phyloP scores from a whole-genome alignment of 306 rosid species.

The Adenanthera pavonina region DNA sequence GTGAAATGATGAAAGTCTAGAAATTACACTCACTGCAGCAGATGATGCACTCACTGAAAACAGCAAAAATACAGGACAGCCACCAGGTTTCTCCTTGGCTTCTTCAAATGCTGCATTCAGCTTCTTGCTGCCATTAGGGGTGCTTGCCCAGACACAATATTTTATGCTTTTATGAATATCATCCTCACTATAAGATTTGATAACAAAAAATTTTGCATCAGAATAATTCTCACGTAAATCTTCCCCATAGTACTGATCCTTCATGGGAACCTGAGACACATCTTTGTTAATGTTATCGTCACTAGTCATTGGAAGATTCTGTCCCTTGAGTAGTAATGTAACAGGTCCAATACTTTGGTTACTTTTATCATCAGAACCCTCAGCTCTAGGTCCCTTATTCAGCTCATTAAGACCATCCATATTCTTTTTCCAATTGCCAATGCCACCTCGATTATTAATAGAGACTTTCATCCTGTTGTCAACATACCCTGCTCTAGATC shows the following conservation, averaged over 20 bases:
- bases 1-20: slow-evolving; percentile 13
- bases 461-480: slow-evolving; percentile 32
- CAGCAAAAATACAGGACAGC: slow-evolving; percentile 58
- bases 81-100: slow-evolving; percentile 54
- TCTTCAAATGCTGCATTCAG: slow-evolving; percentile 52
- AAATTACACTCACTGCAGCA: neutral
- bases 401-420: slow-evolving; percentile 50
- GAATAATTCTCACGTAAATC: slow-evolving; percentile 44
- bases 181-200: slow-evolving; percentile 66
- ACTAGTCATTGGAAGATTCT: slow-evolving; percentile 43
- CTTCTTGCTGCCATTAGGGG: slow-evolving; percentile 59
- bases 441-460: slow-evolving; percentile 21
- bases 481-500: slow-evolving; percentile 38
- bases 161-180: slow-evolving; percentile 65
- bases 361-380: slow-evolving; percentile 37
- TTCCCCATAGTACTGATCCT: slow-evolving; percentile 49
- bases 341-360: slow-evolving; percentile 40
- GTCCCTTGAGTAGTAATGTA: slow-evolving; percentile 50
- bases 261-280: slow-evolving; percentile 36
- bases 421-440: slow-evolving; percentile 37
- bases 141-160: slow-evolving; percentile 64
- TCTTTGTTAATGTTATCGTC: slow-evolving; percentile 35
- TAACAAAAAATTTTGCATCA: slow-evolving; percentile 55
- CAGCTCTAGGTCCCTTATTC: slow-evolving; percentile 62
- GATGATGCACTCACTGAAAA: slow-evolving; percentile 50